Conservation (phyloP, 768 basidiomycete genomes). For the Russula foetens region DNA sequence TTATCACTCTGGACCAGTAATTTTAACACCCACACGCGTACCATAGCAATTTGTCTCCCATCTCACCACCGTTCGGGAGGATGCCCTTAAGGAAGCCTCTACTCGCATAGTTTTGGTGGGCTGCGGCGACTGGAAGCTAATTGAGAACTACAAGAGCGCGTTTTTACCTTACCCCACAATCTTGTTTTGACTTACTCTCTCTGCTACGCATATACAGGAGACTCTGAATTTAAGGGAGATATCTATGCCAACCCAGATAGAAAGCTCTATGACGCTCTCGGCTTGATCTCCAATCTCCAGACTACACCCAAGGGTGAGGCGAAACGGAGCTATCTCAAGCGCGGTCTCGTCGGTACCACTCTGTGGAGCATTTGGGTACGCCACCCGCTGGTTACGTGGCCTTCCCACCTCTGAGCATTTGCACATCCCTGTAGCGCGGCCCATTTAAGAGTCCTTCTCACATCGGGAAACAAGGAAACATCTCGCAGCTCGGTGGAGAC, state of each 20-base stretch:
- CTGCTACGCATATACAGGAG: neutral
- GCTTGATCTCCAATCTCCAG: conserved; percentile 14
- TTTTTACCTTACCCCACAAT: too few species aligned
- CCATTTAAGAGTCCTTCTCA: conserved; percentile 13
- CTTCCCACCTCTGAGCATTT: neutral
- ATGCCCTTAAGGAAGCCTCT: conserved; percentile 8
- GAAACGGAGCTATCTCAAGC: conserved; percentile 13
- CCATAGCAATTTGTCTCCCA: conserved; percentile 18
- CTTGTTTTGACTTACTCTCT: neutral
- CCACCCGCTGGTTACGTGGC: neutral
- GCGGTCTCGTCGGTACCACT: neutral
- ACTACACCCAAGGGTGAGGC: conserved; percentile 7
- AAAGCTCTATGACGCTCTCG: conserved; percentile 14
- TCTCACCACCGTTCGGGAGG: conserved; percentile 9
- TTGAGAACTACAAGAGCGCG: conserved; percentile 15
- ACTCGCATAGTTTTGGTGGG: conserved; percentile 10
- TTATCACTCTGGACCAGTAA: too few species aligned
- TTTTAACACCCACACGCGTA: neutral
- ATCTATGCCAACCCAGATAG: conserved; percentile 18
- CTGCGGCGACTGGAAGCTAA: conserved; percentile 17
- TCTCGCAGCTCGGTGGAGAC: conserved; percentile 18
- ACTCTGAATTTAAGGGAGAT: conserved; percentile 12
- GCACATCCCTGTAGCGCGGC: conserved; percentile 1
- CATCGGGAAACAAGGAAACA: conserved; percentile 16
- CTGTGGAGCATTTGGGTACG: conserved; percentile 16